These are phyloP conservation scores for Cystofilobasidium ferigula DNA, from an alignment of 768 basidiomycete species.

Conservation along the genomic window DNA sequence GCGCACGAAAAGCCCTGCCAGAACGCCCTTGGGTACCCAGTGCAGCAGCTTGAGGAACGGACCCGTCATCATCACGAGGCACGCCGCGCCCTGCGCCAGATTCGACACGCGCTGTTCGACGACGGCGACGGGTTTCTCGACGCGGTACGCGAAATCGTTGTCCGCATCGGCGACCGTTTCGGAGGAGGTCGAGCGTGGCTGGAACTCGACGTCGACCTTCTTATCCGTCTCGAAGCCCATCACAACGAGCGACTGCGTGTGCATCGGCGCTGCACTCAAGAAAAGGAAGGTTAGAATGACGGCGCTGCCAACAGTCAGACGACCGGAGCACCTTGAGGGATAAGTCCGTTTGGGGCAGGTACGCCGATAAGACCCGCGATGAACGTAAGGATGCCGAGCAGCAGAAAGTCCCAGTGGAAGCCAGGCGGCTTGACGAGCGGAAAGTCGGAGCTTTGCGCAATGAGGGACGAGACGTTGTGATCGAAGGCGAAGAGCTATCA, in stretches of 20 bases:
- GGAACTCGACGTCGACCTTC: constrained; percentile 21
- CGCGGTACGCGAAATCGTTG: not conserved
- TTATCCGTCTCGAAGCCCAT: constrained; percentile 47
- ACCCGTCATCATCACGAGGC: constrained; percentile 52
- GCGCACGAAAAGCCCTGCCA: constrained; percentile 75
- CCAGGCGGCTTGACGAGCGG: constrained; percentile 77
- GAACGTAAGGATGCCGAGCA: constrained; percentile 81
- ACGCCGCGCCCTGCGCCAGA: constrained; percentile 67
- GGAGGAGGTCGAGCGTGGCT: not conserved
- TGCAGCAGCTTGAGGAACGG: constrained; percentile 61
- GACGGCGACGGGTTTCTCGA: constrained; percentile 47
- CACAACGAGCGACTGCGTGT: constrained; percentile 68
- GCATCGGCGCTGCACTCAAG: constrained; percentile 58
- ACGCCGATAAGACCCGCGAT: constrained; percentile 74
- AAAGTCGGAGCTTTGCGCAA: constrained; percentile 80
- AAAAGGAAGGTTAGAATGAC: too few species aligned
- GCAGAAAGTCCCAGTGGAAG: constrained; percentile 51
- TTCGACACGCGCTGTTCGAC: constrained; percentile 92
- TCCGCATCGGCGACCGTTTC: not conserved
- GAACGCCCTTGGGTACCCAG: constrained; percentile 59
- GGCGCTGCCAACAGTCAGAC: too few species aligned
- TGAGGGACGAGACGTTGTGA: constrained; percentile 54
- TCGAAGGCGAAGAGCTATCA: constrained; percentile 20
- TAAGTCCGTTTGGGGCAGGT: constrained; percentile 64
- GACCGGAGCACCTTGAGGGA: constrained; percentile 36